Evolutionary conservation across 2,329 filamentous ascomycete species (phyloP).

Genomic region (Cladosporium velox): DNA sequence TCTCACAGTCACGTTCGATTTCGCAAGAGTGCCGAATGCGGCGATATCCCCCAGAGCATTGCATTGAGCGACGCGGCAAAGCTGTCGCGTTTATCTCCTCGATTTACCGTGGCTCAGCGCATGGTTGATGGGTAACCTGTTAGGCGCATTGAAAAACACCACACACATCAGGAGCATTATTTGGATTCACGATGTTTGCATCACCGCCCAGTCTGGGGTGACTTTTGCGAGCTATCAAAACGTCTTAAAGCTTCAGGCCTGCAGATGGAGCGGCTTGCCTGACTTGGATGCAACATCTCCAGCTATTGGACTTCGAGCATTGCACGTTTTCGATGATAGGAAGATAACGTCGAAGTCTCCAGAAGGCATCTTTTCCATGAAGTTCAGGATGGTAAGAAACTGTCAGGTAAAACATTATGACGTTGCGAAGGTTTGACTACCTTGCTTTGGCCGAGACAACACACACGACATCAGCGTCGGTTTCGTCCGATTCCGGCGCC

Average conservation of each 20-base stretch:
- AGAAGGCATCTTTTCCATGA: background rate
- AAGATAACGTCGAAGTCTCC: background rate
- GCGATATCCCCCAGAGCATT: background rate
- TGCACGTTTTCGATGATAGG: background rate
- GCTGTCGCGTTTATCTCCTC: background rate
- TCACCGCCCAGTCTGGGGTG: background rate
- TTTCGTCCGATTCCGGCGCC: background rate
- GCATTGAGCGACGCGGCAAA: background rate
- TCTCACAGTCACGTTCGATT: background rate
- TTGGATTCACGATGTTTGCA: background rate
- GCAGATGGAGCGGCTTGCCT: background rate
- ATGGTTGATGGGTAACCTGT: background rate
- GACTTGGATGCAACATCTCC: too few species aligned
- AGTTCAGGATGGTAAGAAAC: background rate
- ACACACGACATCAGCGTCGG: background rate
- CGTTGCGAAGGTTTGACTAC: slow-evolving; percentile 7
- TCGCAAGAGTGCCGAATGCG: background rate
- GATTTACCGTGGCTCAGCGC: background rate
- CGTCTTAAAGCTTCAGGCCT: background rate
- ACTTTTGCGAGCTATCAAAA: background rate
- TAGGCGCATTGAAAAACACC: background rate
- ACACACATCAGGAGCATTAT: background rate
- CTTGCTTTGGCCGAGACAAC: background rate
- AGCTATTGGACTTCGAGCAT: too few species aligned
- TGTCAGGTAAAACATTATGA: background rate